Conservation (phyloP, 2,329 filamentous ascomycete genomes). For the Trichoderma endophyticum region DNA sequence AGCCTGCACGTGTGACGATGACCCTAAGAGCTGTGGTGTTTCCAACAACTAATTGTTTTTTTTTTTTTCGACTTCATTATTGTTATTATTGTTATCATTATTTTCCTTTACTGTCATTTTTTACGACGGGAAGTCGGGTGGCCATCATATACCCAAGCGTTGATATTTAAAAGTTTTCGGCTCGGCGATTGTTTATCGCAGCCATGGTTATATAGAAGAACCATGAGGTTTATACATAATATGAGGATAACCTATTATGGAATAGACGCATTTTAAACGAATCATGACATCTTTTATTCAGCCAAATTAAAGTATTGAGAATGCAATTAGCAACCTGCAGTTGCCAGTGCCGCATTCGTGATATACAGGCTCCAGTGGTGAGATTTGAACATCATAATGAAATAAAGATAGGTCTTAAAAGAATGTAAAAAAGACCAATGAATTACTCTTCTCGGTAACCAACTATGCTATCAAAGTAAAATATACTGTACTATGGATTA, state of each 20-base stretch:
- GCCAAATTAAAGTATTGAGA: neutral
- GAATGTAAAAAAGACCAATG: neutral
- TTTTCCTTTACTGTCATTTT: neutral
- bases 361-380: neutral
- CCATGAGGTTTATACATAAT: neutral
- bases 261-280: neutral
- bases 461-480: neutral
- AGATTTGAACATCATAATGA: neutral
- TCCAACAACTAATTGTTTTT: neutral
- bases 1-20: constrained; percentile 24
- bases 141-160: neutral
- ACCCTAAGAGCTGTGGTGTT: constrained; percentile 10
- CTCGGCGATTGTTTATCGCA: neutral
- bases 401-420: neutral
- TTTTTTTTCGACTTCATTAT: neutral
- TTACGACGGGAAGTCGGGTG: neutral
- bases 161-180: neutral
- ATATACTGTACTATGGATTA: neutral
- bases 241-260: neutral
- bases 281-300: neutral
- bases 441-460: neutral
- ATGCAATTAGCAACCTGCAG: neutral
- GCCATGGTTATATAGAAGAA: neutral
- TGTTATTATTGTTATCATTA: neutral
- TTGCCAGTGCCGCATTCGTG: neutral